Conservation (phyloP, 2,329 filamentous ascomycete genomes). For the Lasiodiplodia sp. region DNA sequence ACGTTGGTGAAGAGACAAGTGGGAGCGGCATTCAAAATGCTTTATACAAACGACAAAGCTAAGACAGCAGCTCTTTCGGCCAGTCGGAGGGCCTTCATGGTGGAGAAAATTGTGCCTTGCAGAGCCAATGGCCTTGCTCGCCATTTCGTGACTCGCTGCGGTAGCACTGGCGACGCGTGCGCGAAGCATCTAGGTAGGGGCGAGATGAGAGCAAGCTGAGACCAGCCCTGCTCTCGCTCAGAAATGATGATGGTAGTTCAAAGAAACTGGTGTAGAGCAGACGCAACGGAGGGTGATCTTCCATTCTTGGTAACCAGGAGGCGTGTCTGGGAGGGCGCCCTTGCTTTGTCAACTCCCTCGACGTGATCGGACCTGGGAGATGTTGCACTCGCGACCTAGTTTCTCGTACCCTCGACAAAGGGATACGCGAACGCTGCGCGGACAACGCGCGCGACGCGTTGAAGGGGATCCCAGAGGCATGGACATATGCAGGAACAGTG, state of each 20-base stretch:
- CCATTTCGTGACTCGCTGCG: constrained; percentile 28
- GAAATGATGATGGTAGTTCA: constrained; percentile 23
- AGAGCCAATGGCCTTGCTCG: constrained; percentile 36
- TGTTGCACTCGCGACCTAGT: constrained; percentile 27
- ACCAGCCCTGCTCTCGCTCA: constrained; percentile 20
- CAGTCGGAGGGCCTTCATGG: constrained; percentile 14
- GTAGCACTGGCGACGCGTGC: constrained; percentile 29
- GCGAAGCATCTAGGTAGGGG: constrained; percentile 28
- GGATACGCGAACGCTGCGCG: constrained; percentile 23
- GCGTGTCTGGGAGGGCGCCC: constrained; percentile 24
- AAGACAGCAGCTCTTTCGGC: constrained; percentile 25
- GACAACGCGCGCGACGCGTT: constrained; percentile 29
- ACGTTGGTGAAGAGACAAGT: constrained; percentile 4
- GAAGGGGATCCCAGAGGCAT: constrained; percentile 17
- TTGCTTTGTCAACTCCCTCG: constrained; percentile 27
- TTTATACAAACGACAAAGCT: constrained; percentile 27
- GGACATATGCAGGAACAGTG: constrained; percentile 28
- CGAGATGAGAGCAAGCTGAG: constrained; percentile 17
- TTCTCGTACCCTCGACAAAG: constrained; percentile 27
- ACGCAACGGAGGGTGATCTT: constrained; percentile 18
- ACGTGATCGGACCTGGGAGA: constrained; percentile 6
- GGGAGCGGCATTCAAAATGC: constrained; percentile 24
- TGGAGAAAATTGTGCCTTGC: constrained; percentile 45
- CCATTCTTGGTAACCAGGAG: constrained; percentile 31
- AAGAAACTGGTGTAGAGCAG: constrained; percentile 24